Evolutionary conservation across 2,329 filamentous ascomycete species (phyloP), one percentile per base, ranked within the genome.

Genomic region (Cladosporium sp.): DNA sequence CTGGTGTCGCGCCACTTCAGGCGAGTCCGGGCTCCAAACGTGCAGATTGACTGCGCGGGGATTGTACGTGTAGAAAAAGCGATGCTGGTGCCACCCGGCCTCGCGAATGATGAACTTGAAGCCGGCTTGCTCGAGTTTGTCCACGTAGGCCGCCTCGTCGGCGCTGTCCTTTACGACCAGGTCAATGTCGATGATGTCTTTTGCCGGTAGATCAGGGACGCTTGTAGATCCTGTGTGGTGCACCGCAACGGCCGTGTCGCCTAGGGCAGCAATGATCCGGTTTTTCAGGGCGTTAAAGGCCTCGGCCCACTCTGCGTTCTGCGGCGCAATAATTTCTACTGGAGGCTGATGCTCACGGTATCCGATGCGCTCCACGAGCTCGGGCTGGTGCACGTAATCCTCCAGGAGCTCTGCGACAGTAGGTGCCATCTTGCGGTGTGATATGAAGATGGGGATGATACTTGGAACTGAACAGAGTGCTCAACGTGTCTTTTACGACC

Each of bases 131-230:
- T 84, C 81, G 4, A 85, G 80, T 3, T 73, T 72, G 2, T 76
- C 70, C 8, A 80, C 80, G 67, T 85, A 85, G 1, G 73, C 72
- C 1, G 68, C 72, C 69, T 86, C 83, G 47, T 80, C 76, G 58
- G 84, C 76, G 55, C 32, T 66, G 36, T 65, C 51, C 3, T 70
- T 58, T 8, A 86, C 77, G 3, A 80, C 76, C 10, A 86, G 73
- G 69, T 86, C 85, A 32, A 86, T 78, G 71, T 86, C 84, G 57
- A 86, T 83, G 57, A 85, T 74, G 34, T 78, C 76, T 74, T 86
- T 86, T 55, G 85, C 84, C 0, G 81, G 77, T 3, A 86, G 78
- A 8, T 74, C 75, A 0, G 82, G 81, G 7, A 86, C 76, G 60
- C 81, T 82, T 32, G 85, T 86, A 14, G 82, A 85, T 30, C 84